A percentile compares a stretch with the other conserved stretches of the same genome.
Evolutionary conservation across 345 rosid genomes (phyloP).

Genomic region (Eutrema japonicum): DNA sequence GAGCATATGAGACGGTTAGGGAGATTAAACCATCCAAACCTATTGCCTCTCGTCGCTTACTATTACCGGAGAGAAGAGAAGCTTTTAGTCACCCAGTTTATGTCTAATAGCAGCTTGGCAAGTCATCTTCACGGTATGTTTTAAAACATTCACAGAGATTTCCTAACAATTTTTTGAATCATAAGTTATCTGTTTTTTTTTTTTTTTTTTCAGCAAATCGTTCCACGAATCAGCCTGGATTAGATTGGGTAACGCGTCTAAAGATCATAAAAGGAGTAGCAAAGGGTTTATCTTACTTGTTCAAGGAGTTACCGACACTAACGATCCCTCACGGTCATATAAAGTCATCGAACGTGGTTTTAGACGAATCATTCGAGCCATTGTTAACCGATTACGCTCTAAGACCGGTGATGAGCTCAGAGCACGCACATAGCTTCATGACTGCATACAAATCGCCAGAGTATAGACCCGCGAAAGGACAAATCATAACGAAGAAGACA

Average conservation of each 20-base stretch:
- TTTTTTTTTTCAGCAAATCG: conserved; percentile 51
- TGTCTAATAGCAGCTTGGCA: conserved; percentile 65
- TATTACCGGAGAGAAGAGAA: conserved; percentile 76
- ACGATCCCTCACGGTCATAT: conserved; percentile 73
- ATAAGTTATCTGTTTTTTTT: conserved; percentile 6
- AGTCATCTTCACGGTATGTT: conserved; percentile 66
- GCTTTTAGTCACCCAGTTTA: conserved; percentile 59
- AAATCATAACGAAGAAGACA: conserved; percentile 54
- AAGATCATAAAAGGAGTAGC: conserved; percentile 66
- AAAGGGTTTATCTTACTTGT: conserved; percentile 62
- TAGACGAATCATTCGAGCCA: conserved; percentile 57
- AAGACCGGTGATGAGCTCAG: conserved; percentile 62
- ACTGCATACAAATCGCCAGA: conserved; percentile 79
- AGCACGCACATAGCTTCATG: conserved; percentile 64
- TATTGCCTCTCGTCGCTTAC: conserved; percentile 59
- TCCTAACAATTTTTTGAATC: neutral
- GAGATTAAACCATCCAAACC: conserved; percentile 59
- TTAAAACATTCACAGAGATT: neutral
- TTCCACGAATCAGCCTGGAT: conserved; percentile 45
- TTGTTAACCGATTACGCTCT: conserved; percentile 65
- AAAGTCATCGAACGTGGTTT: conserved; percentile 74
- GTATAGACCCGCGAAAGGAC: conserved; percentile 40
- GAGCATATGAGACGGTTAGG: conserved; percentile 77
- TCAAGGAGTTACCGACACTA: conserved; percentile 56
- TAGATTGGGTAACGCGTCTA: conserved; percentile 64